Base-by-base conservation (phyloP, 2,329 filamentous ascomycete genomes). In the Neonectria neomacrospora region DNA sequence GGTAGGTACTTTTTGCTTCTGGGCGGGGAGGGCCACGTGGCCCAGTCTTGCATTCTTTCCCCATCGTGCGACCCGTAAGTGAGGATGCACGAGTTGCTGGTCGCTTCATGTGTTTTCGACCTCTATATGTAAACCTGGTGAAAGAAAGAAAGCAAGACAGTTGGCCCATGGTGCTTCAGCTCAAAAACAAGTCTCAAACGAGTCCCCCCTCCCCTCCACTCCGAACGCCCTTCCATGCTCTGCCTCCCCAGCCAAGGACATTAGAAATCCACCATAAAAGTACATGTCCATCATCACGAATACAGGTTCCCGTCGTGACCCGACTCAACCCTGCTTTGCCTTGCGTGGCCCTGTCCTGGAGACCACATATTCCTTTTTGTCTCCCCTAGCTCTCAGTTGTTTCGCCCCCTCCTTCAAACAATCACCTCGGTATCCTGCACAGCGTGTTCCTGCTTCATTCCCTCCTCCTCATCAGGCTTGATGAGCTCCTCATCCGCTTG, bases 401-500 rank as follows among this genome's bases (percentile, higher is more conserved):
- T 45, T 52, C 47, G 6, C 60, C 30, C 53, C 50, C 58, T 50
- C 48, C n/a, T 68, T 72, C 66, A 75, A 60, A 68, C 77, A 63
- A 80, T 77, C 23, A 80, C 75, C 63, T 83, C 78, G 37, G 75
- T 72, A 64, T 80, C 80, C 45, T 78, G 76, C 64, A 74, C 75
- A 41, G 37, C n/a, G 41, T 72, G 60, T 28, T 83, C 84, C 42
- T 79, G 78, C 63, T 78, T 79, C 66, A 75, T 73, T 12, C 71
- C 75, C 47, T 73, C 71, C 42, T 73, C 71, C 42, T 78, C 78
- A 22, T 80, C 85, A 0, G 91, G 89, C 63, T 92, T 85, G 65
- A 96, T 88, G 54, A 92, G 80, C 79, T 97, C 93, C 75, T 93
- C 90, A 28, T 83, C 81, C 6, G 80, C 85, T 11, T 84, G 82